Evolutionary conservation across 371 early-diverging fungal genomes (phyloP).

Genomic region (Syncephalastrum monosporum): DNA sequence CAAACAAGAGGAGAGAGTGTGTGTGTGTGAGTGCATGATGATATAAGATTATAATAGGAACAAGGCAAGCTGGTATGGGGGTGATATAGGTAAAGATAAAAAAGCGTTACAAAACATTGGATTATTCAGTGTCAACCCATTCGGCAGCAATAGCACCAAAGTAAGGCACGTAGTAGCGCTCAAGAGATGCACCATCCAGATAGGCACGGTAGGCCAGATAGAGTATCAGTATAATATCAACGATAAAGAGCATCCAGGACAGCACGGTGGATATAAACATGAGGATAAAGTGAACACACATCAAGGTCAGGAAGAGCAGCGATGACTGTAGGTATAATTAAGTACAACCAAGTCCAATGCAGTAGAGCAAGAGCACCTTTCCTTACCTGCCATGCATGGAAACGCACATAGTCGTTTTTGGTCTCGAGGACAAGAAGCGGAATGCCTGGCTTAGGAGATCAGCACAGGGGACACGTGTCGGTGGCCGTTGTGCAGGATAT

Average conservation of each 20-base stretch:
- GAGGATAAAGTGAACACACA: slow-evolving; percentile 46
- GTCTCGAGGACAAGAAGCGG: slow-evolving; percentile 73
- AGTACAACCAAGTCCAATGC: background rate
- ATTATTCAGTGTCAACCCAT: slow-evolving; percentile 65
- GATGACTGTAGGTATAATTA: slow-evolving; percentile 30
- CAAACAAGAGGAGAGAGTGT: no score
- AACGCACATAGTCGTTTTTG: slow-evolving; percentile 82
- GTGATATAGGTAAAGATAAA: slow-evolving; percentile 7
- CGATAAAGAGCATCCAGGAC: slow-evolving; percentile 58
- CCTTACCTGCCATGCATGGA: slow-evolving; percentile 83
- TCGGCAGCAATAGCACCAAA: slow-evolving; percentile 58
- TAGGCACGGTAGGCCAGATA: slow-evolving; percentile 64
- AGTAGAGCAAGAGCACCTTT: no score
- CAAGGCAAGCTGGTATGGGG: slow-evolving; percentile 1
- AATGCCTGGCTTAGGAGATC: slow-evolving; percentile 48
- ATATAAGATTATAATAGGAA: no score
- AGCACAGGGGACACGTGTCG: background rate
- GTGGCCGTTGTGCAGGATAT: no score
- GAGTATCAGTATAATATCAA: slow-evolving; percentile 40
- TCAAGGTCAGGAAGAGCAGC: slow-evolving; percentile 33
- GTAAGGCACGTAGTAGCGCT: slow-evolving; percentile 60
- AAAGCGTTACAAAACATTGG: background rate
- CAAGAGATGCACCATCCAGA: slow-evolving; percentile 59
- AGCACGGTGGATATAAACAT: slow-evolving; percentile 52
- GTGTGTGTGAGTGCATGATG: no score